A percentile compares a stretch with the other conserved stretches of the same genome.
Evolutionary conservation across 2,329 filamentous ascomycete genomes (phyloP).

Genomic region (Xylaria sp.): DNA sequence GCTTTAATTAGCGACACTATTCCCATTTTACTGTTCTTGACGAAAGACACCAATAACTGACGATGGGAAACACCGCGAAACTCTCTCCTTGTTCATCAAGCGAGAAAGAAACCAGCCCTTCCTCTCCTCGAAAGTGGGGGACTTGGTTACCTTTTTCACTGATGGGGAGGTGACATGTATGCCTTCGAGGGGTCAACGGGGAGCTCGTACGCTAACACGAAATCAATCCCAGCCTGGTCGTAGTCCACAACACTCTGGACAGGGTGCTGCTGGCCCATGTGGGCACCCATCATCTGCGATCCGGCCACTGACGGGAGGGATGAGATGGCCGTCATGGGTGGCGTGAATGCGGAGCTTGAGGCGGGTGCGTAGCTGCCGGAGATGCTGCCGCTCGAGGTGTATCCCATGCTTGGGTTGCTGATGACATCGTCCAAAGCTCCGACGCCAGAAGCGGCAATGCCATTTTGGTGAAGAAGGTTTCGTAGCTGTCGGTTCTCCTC

Average conservation of each 20-base stretch:
- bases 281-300: slow-evolving; percentile 49
- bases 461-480: slow-evolving; percentile 64
- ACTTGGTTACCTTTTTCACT: slow-evolving; percentile 54
- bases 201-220: slow-evolving; percentile 86
- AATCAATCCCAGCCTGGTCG: slow-evolving; percentile 87
- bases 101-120: slow-evolving; percentile 42
- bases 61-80: slow-evolving; percentile 31
- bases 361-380: slow-evolving; percentile 69
- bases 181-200: slow-evolving; percentile 66
- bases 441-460: slow-evolving; percentile 54
- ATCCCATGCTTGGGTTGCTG: slow-evolving; percentile 60
- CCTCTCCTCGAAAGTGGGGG: slow-evolving; percentile 39
- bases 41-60: slow-evolving; percentile 24
- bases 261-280: slow-evolving; percentile 47
- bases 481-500: slow-evolving; percentile 84
- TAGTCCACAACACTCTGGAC: slow-evolving; percentile 68
- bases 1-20: slow-evolving; percentile 58
- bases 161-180: slow-evolving; percentile 73
- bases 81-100: slow-evolving; percentile 41
- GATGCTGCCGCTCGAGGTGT: slow-evolving; percentile 66
- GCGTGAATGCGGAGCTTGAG: slow-evolving; percentile 60
- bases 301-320: slow-evolving; percentile 56
- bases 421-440: slow-evolving; percentile 56
- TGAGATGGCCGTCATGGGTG: slow-evolving; percentile 59
- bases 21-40: slow-evolving; percentile 32